These are phyloP conservation scores for Acer saccharum DNA, from an alignment of 345 rosid genomes.

Conservation along the genomic window DNA sequence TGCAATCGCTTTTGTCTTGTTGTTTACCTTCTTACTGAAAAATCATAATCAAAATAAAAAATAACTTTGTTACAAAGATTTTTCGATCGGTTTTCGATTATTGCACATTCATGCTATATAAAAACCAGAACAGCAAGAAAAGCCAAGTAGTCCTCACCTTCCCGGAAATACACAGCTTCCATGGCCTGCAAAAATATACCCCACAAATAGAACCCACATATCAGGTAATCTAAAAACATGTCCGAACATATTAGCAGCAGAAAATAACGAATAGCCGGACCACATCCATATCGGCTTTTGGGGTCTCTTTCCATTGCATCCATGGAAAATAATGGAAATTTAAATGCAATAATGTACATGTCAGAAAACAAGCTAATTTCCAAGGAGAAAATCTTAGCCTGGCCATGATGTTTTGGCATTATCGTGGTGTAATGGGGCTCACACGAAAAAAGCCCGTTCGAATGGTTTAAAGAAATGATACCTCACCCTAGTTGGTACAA, in stretches of 20 bases:
- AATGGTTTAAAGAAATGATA: conserved; percentile 20
- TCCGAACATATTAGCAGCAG: background rate
- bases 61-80: background rate
- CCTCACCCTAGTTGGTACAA: conserved; percentile 14
- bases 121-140: background rate
- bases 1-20: conserved; percentile 54
- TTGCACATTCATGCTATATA: background rate
- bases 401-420: conserved; percentile 12
- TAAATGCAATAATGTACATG: conserved; percentile 11
- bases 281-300: conserved; percentile 1
- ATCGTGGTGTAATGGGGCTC: conserved; percentile 27
- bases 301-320: background rate
- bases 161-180: conserved; percentile 94
- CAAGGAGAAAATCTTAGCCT: conserved; percentile 13
- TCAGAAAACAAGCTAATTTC: conserved; percentile 19
- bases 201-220: conserved; percentile 18
- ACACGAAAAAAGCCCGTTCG: conserved; percentile 11
- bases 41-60: background rate
- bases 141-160: conserved; percentile 56
- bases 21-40: conserved; percentile 80
- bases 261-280: conserved; percentile 15
- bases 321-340: conserved; percentile 18
- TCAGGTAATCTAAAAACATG: conserved; percentile 6
- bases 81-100: background rate
- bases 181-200: conserved; percentile 64